Evolutionary conservation across 306 rosid species (phyloP), one percentile per base, ranked within the genome.

Genomic region (Vicia faba): DNA sequence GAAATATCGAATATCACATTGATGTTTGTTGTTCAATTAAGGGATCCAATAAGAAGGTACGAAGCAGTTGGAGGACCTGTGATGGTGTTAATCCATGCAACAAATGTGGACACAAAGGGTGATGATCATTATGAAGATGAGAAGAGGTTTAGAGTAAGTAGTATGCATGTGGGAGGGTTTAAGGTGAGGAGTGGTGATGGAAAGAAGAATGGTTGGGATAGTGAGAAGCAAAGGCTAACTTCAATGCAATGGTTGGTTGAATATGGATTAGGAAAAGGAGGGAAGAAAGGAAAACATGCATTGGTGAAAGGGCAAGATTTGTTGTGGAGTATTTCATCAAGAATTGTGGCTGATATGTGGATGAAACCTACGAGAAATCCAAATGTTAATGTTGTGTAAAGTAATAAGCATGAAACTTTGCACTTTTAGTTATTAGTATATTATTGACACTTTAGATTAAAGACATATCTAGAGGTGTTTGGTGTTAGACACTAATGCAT

Each of bases 221-320:
- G 51, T 26, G 96, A 83, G 85, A 90, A 85, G 79, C 83, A 83
- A 71, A 88, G 86, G 74, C 72, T 89, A 67, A 86, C 95, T 20
- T 96, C 96, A 55, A 88, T 82, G 91, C 97, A 93, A 63, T 89
- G 98, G 98, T 78, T 93, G 72, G 77, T 88, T 72, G 88, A 86
- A 13, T 68, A 83, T 70, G 98, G 98, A 20, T 44, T 86, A 54
- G 96, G 84, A 39, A 95, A 90, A 75, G 81, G 79, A 50, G 74
- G 71, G 80, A 90, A 85, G 89, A 95, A 81, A 26, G 87, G 84
- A 8, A 93, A 82, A 35, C 69, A 78, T 36, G 75, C 48, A 40
- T 11, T 59, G 50, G 70, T 66, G 2, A 87, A 84, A 55, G 87
- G 77, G 31, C 86, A 79, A 58, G 95, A 91, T 63, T 56, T 77